These are phyloP conservation scores for Moesziomyces antarcticus DNA, from an alignment of 1,284 basidiomycete genomes.

Conservation along the genomic window DNA sequence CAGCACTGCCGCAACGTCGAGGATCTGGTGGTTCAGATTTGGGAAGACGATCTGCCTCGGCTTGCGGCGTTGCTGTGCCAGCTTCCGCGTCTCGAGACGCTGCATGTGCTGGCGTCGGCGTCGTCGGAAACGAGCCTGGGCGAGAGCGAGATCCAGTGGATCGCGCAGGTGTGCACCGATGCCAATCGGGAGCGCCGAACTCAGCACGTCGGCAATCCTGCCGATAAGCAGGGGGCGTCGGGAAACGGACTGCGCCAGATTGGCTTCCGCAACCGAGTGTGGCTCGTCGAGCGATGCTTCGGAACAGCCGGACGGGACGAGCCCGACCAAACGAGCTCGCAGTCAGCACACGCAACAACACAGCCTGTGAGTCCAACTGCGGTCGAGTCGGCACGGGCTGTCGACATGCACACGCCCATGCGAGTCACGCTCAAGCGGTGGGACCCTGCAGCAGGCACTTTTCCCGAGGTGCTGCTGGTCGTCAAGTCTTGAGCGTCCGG, in stretches of 20 bases:
- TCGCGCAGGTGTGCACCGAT: constrained; percentile 43
- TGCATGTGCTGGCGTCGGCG: constrained; percentile 56
- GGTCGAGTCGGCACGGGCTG: neutral
- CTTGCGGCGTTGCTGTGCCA: constrained; percentile 34
- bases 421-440: constrained; percentile 44
- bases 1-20: constrained; percentile 34
- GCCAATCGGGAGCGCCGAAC: constrained; percentile 36
- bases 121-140: constrained; percentile 42
- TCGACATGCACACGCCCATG: constrained; percentile 18
- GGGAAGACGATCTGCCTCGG: constrained; percentile 53
- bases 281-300: constrained; percentile 51
- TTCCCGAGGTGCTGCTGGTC: constrained; percentile 59
- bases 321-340: neutral
- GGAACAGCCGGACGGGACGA: neutral
- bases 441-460: constrained; percentile 55
- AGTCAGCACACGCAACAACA: constrained; percentile 1
- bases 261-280: constrained; percentile 64
- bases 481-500: constrained; percentile 29
- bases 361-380: constrained; percentile 28
- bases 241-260: constrained; percentile 52
- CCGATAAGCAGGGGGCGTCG: neutral
- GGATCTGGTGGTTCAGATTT: constrained; percentile 63
- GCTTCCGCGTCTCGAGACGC: constrained; percentile 37
- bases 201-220: neutral
- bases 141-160: constrained; percentile 39